Evolutionary conservation across 305 asterid genomes (phyloP), one percentile per base, ranked within the genome.

Genomic region (Coffea humblotiana): DNA sequence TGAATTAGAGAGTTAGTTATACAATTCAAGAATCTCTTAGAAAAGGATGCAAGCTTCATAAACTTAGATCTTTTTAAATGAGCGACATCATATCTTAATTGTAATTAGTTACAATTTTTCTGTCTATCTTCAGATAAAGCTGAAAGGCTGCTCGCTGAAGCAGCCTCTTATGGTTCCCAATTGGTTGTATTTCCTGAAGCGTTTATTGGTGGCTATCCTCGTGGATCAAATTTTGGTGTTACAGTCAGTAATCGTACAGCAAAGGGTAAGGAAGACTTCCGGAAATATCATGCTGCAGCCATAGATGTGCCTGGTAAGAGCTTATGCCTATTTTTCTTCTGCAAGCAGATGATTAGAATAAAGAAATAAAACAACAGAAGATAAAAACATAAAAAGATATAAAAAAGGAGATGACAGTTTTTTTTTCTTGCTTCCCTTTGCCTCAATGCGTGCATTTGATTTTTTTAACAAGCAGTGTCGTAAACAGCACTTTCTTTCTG

Each of bases 131-230:
- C 89, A 95, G 98, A 92, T 89, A 95, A 95, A 87, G 97, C 98
- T 77, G 99, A 95, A 82, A 91, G 95, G 89, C 88, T 95, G 72
- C 87, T 95, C 65, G 96, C 97, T 78, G 98, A 95, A 84, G 97
- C 98, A 81, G 98, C 98, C 69, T 87, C 95, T 4, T 90, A 83
- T 82, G 98, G 97, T 56, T 85, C 99, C 56, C 98, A 95, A 84
- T 84, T 95, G 82, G 97, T 92, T 72, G 96, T 94, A 79, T 95
- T 95, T 87, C 99, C 99, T 27, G 98, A 95, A 90, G 99, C 98
- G 67, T 95, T 94, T 81, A 88, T 95, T 7, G 98, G 99, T 78
- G 99, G 99, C 72, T 94, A 95, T 84, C 99, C 99, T 10, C 97
- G 98, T 47, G 97, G 99, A 58, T 94, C 97, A 71, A 88, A 81